Evolutionary conservation across 352 stramenopile genomes (phyloP), one percentile per base, ranked within the genome.

Genomic region (Phytophthora crassamura): DNA sequence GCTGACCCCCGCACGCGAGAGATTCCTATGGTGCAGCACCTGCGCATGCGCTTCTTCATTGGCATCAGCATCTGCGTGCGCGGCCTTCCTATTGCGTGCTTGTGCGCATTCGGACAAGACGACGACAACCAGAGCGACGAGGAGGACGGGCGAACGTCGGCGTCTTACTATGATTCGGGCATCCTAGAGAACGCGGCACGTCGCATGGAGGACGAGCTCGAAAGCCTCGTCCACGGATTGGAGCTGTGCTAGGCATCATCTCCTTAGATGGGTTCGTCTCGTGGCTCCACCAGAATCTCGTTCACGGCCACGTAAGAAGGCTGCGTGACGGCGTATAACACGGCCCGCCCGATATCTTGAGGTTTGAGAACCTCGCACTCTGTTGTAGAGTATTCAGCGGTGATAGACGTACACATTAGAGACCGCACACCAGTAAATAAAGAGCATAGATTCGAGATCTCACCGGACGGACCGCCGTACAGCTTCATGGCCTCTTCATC

Each of bases 231-330:
- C 7, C 51, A 81, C 52, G 77, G 72, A 7, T 48, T 89, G 57
- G 43, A 74, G 48, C 43, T 85, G 39, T 68, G 50, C 33, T 78
- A 66, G 48, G n/a, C n/a, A n/a, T n/a, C n/a, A n/a, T n/a, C n/a
- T 20, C 22, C 59, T 41, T 86, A 90, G 42, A 89, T 90, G 22
- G 82, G 82, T 63, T 97, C 89, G 71, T 97, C 91, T 38, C 90
- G 84, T 33, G 90, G 86, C 69, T 98, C 90, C 36, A 98, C 89
- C 42, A 98, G 77, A 45, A 98, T 80, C 60, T 94, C 89, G 68
- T 97, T 98, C 49, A 97, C 85, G 10, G 89, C 87, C 20, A 97
- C 89, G 70, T 97, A 91, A 18, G 77, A 50, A 18, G 92, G 91
- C 47, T 95, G 88, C 20, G 81, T 94, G 46, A 97, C 77, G 11